phyloP scores from a whole-genome alignment of 257 asterid species.

The Dorcoceras hygrometricum region DNA sequence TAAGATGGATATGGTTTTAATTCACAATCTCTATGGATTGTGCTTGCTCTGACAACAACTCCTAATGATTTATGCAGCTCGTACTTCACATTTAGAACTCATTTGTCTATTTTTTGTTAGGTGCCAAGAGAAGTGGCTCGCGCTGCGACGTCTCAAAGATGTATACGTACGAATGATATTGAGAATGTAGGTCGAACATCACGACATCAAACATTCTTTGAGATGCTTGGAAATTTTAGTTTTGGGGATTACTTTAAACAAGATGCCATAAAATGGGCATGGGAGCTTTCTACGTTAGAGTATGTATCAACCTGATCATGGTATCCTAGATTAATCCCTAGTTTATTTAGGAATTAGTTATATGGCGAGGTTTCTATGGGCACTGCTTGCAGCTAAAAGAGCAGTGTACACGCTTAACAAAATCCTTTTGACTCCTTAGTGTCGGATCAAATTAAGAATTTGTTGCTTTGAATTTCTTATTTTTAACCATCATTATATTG shows the following conservation, averaged over 20 bases:
- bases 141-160: slow-evolving; percentile 91
- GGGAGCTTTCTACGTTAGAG: slow-evolving; percentile 91
- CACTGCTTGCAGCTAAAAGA: neutral
- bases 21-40: neutral
- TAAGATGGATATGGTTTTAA: neutral
- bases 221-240: slow-evolving; percentile 98
- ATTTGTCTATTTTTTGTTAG: slow-evolving; percentile 39
- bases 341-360: slow-evolving; percentile 3
- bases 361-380: neutral
- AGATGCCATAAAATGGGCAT: slow-evolving; percentile 94
- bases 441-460: neutral
- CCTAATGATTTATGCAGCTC: neutral
- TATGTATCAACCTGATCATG: slow-evolving; percentile 38
- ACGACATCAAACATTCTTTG: slow-evolving; percentile 96
- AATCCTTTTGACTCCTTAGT: neutral
- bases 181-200: slow-evolving; percentile 95
- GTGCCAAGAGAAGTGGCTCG: slow-evolving; percentile 86
- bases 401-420: neutral
- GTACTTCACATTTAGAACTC: slow-evolving; percentile 20
- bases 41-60: neutral
- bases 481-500: neutral
- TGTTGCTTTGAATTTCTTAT: neutral
- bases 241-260: slow-evolving; percentile 95
- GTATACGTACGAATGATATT: slow-evolving; percentile 85
- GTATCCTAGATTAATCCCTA: slow-evolving; percentile 15